A percentile compares a stretch with the other conserved stretches of the same genome.
Conservation (phyloP, 345 rosid species). For the Rhizophora mangle region DNA sequence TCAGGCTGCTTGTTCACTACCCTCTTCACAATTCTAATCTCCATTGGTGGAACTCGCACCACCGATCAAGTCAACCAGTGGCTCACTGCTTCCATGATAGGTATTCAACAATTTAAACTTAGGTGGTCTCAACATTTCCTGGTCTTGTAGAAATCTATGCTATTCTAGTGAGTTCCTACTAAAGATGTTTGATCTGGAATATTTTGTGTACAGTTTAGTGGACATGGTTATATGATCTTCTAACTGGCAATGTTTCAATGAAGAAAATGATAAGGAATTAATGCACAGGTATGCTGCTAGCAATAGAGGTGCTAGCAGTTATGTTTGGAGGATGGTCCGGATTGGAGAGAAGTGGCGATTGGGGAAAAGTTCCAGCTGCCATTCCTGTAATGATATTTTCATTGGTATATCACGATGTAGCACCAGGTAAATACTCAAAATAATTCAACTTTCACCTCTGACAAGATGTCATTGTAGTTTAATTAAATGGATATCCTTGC, state of each 20-base stretch:
- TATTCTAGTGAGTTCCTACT: too few species aligned
- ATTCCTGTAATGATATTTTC: conserved; percentile 61
- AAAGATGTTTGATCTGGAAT: too few species aligned
- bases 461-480: conserved; percentile 7
- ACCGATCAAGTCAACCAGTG: conserved; percentile 62
- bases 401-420: conserved; percentile 55
- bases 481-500: conserved; percentile 17
- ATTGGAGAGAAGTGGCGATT: conserved; percentile 39
- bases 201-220: neutral
- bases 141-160: too few species aligned
- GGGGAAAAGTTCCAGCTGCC: conserved; percentile 57
- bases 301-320: conserved; percentile 49
- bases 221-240: neutral
- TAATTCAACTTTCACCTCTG: neutral
- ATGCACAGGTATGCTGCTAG: conserved; percentile 46
- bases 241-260: neutral
- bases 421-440: conserved; percentile 39
- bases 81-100: conserved; percentile 58
- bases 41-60: conserved; percentile 45
- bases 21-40: conserved; percentile 42
- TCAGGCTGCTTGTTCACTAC: conserved; percentile 43
- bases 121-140: too few species aligned
- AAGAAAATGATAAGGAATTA: neutral
- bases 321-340: conserved; percentile 52
- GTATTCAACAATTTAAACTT: conserved; percentile 13